Conservation (phyloP, 768 basidiomycete genomes). For the Calvatia gigantea region DNA sequence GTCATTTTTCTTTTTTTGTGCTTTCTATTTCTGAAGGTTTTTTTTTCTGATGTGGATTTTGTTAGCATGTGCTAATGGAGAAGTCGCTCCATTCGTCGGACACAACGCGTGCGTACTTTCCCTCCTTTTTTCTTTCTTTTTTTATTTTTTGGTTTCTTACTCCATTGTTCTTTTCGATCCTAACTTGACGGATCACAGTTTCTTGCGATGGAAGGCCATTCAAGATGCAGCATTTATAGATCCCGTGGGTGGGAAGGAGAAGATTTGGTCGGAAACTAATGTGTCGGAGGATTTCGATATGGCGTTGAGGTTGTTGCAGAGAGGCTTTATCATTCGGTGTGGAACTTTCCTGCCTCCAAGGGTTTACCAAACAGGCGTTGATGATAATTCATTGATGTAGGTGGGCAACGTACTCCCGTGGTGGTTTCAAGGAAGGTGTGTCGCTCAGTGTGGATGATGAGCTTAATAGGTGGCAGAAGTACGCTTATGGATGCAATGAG, state of each 20-base stretch:
- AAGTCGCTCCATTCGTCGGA: slow-evolving; percentile 79
- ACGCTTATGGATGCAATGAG: slow-evolving; percentile 61
- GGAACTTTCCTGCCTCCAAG: slow-evolving; percentile 8
- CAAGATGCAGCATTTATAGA: slow-evolving; percentile 81
- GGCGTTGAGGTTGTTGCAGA: slow-evolving; percentile 57
- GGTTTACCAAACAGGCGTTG: neutral
- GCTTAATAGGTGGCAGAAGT: slow-evolving; percentile 87
- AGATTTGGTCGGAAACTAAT: slow-evolving; percentile 77
- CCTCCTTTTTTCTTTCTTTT: too few species aligned
- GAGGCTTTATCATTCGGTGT: slow-evolving; percentile 66
- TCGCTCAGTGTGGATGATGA: slow-evolving; percentile 87
- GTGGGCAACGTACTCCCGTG: slow-evolving; percentile 84
- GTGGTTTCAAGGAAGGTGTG: slow-evolving; percentile 89
- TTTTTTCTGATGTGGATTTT: slow-evolving; percentile 17
- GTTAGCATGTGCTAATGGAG: slow-evolving; percentile 78
- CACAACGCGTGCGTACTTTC: slow-evolving; percentile 59
- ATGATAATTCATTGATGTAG: slow-evolving; percentile 26
- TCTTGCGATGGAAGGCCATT: slow-evolving; percentile 81
- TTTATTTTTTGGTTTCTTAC: too few species aligned
- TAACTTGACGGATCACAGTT: slow-evolving; percentile 27
- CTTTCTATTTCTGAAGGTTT: neutral
- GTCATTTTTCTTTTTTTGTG: slow-evolving; percentile 25
- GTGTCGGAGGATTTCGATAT: slow-evolving; percentile 85
- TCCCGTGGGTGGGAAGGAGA: slow-evolving; percentile 56
- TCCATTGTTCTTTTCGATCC: neutral